Conservation (phyloP, 768 basidiomycete species). For the Dictyophora rubrovolvata region DNA sequence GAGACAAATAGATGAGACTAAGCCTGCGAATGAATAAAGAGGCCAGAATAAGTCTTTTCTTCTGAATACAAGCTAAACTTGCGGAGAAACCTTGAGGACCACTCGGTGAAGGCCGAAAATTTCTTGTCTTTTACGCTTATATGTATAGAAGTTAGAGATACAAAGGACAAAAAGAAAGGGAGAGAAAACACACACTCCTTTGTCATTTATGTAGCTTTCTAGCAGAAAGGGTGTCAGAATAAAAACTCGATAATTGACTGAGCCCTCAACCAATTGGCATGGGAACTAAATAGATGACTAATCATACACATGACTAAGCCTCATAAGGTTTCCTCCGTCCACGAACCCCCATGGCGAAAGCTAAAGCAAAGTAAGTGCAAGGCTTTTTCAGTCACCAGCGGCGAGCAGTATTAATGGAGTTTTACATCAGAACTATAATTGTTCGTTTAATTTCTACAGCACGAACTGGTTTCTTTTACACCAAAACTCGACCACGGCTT, state of each 20-base stretch:
- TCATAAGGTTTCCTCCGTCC: not conserved
- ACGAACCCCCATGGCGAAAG: constrained; percentile 7
- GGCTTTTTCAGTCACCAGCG: not conserved
- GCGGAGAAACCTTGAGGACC: too few relatives aligned
- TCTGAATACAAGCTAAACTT: too few relatives aligned
- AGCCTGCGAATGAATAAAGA: too few relatives aligned
- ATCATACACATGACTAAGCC: not conserved
- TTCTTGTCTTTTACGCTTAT: not conserved
- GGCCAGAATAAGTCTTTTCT: too few relatives aligned
- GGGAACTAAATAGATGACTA: not conserved
- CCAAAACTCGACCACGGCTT: constrained; percentile 61
- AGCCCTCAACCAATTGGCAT: not conserved
- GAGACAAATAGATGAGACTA: too few relatives aligned
- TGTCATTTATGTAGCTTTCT: not conserved
- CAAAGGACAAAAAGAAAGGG: not conserved
- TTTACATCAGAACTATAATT: constrained; percentile 54
- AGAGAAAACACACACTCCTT: not conserved
- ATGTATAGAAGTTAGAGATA: not conserved
- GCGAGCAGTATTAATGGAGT: not conserved
- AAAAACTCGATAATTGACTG: too few relatives aligned
- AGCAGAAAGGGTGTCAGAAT: not conserved
- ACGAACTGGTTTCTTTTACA: constrained; percentile 88
- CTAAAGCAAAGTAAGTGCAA: not conserved
- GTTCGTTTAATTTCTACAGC: constrained; percentile 86
- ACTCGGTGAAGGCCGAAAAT: too few relatives aligned